A percentile compares a stretch with the other conserved stretches of the same genome.
phyloP scores from a whole-genome alignment of 176 grass and related monocot genomes.

The Chloris gayana region DNA sequence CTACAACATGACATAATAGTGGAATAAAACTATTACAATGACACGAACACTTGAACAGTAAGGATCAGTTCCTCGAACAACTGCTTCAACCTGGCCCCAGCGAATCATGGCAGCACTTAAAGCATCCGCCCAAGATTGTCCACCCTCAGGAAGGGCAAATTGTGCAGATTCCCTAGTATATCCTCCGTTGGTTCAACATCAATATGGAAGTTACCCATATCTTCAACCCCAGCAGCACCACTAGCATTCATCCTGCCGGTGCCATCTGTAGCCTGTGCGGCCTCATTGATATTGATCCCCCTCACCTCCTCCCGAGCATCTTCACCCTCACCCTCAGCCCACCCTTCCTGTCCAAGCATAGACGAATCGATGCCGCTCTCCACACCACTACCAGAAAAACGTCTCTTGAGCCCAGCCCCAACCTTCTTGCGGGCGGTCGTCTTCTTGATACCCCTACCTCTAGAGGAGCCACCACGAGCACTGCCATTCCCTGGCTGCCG shows the following conservation, averaged over 20 bases:
- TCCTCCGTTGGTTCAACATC: constrained; percentile 70
- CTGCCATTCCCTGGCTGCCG: constrained; percentile 19
- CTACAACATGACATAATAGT: constrained; percentile 32
- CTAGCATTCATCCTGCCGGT: constrained; percentile 33
- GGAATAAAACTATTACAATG: neutral
- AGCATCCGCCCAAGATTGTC: constrained; percentile 58
- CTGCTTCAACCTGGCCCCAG: constrained; percentile 23
- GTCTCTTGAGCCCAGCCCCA: constrained; percentile 30
- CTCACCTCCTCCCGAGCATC: constrained; percentile 53
- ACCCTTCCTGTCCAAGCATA: constrained; percentile 42
- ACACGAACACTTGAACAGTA: constrained; percentile 32
- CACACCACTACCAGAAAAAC: constrained; percentile 41
- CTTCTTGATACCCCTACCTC: constrained; percentile 61
- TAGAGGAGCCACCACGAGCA: constrained; percentile 38
- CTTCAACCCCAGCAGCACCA: constrained; percentile 36
- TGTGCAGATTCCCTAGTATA: constrained; percentile 74
- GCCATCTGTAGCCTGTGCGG: constrained; percentile 60
- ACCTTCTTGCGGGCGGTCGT: constrained; percentile 74
- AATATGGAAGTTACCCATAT: constrained; percentile 63
- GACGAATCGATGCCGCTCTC: constrained; percentile 49
- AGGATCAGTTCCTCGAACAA: constrained; percentile 29
- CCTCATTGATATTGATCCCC: constrained; percentile 90
- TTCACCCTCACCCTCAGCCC: constrained; percentile 33
- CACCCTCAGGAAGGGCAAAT: constrained; percentile 64
- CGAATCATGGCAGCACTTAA: constrained; percentile 8